Base-by-base conservation (phyloP, 2,329 filamentous ascomycete species). In the Fusarium sarcochroum region DNA sequence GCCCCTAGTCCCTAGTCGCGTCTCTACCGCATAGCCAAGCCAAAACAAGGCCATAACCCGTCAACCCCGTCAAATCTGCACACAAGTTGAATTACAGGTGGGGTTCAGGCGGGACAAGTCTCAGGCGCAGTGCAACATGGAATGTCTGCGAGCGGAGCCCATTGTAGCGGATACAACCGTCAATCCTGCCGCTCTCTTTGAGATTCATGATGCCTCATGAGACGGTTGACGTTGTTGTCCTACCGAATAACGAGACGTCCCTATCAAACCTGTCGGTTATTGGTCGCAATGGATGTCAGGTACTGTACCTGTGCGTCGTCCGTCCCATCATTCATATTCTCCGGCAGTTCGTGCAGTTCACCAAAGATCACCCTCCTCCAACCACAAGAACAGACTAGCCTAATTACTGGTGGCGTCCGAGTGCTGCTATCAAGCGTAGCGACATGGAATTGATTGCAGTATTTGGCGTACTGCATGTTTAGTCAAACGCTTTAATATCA, bases 401-500 rank as follows among this genome's bases (percentile, higher is more conserved):
- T 46, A 18, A 25, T 14, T 37, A 13, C 34, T 40, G 48, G 58
- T 55, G 46, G 60, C 53, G 45, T 50, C 57, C 47, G n/a, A 41
- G 46, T 63, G 34, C 40, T 50, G 58, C 38, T 58, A 37, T 58
- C 30, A 50, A 45, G 41, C 23, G 45, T 45, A 44, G 41, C 54
- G 65, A 23, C 38, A 37, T 66, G 49, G 44, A 61, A 44, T 42
- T 50, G 30, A 61, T 58, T 41, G 51, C 49, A 52, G 25, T 44
- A 30, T 30, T 30, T 30, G 52, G 57, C 32, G 42, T 57, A 27
- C 45, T 48, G 38, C 21, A 20, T 52, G 35, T 40, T 64, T 59
- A 65, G 66, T 62, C 52, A 66, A 56, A 55, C 47, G n/a, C 53
- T 52, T 66, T 69, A n/a, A n/a, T n/a, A 70, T 70, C 60, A 63